Evolutionary conservation across 1,284 basidiomycete species (phyloP).

Genomic region (Heterobasidion occidentale): DNA sequence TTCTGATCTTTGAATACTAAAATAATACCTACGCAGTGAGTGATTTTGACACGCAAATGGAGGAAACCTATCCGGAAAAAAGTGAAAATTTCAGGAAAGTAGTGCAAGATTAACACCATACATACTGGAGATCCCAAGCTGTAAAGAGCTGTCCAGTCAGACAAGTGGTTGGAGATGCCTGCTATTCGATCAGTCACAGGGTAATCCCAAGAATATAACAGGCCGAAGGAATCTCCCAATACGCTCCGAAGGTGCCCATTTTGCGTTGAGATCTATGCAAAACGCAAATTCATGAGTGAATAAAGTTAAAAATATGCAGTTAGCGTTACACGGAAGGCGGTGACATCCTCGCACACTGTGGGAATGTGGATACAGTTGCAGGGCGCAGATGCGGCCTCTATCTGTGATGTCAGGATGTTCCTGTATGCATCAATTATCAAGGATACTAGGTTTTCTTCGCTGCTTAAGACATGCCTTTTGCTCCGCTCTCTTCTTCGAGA

Average conservation of each 20-base stretch:
- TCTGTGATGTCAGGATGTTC: neutral
- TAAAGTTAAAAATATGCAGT: neutral
- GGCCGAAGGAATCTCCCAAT: neutral
- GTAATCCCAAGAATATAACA: neutral
- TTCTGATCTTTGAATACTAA: neutral
- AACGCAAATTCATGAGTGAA: neutral
- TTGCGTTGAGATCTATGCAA: neutral
- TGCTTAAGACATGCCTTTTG: neutral
- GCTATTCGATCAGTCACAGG: neutral
- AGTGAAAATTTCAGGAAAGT: neutral
- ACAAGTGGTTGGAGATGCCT: neutral
- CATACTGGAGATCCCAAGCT: neutral
- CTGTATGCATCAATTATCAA: neutral
- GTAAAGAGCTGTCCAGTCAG: neutral
- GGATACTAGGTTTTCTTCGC: neutral
- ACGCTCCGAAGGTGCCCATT: neutral
- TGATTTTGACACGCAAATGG: constrained; percentile 40
- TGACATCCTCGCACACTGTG: neutral
- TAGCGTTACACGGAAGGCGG: neutral
- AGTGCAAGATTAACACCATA: no score
- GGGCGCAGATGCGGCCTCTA: neutral
- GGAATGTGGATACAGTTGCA: neutral
- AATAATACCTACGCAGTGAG: constrained; percentile 36
- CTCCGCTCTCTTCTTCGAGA: neutral
- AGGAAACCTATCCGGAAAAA: constrained; percentile 18